phyloP scores from a whole-genome alignment of 495 filamentous ascomycete species.

The Aspergillus nidulans region DNA sequence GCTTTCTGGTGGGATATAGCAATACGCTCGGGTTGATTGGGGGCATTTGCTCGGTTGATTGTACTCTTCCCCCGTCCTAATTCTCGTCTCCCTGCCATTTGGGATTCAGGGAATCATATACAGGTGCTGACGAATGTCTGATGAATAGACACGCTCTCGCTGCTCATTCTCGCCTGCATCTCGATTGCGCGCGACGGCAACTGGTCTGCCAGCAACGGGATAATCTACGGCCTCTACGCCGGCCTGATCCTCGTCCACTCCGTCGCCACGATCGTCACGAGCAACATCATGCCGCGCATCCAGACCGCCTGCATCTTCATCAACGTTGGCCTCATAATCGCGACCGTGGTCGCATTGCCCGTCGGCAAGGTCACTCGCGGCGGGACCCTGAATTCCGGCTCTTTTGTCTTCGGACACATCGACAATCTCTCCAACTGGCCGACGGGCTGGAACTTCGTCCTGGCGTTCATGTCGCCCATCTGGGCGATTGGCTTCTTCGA shows the following conservation, averaged over 20 bases:
- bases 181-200: slow-evolving; percentile 61
- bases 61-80: slow-evolving; percentile 47
- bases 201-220: slow-evolving; percentile 56
- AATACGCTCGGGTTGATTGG: slow-evolving; percentile 65
- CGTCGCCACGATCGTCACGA: slow-evolving; percentile 50
- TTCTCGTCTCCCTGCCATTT: slow-evolving; percentile 47
- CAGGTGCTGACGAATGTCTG: too few species aligned
- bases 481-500: slow-evolving; percentile 59
- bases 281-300: slow-evolving; percentile 61
- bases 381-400: slow-evolving; percentile 31
- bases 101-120: too few species aligned
- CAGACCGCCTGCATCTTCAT: slow-evolving; percentile 59
- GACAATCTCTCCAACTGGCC: slow-evolving; percentile 57
- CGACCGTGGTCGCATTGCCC: slow-evolving; percentile 62
- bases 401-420: slow-evolving; percentile 35
- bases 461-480: slow-evolving; percentile 56
- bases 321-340: slow-evolving; percentile 60
- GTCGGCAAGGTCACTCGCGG: slow-evolving; percentile 43
- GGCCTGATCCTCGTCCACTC: slow-evolving; percentile 55
- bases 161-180: slow-evolving; percentile 52
- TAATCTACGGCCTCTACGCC: slow-evolving; percentile 61
- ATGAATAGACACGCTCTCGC: slow-evolving; percentile 42
- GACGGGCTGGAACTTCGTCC: slow-evolving; percentile 55
- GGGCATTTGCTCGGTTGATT: slow-evolving; percentile 59
- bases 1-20: slow-evolving; percentile 68